Percentiles rank a stretch among this genome's conserved stretches.
These are phyloP conservation scores for Physaria fendleri DNA, from an alignment of 345 rosid species.

Conservation along the genomic window DNA sequence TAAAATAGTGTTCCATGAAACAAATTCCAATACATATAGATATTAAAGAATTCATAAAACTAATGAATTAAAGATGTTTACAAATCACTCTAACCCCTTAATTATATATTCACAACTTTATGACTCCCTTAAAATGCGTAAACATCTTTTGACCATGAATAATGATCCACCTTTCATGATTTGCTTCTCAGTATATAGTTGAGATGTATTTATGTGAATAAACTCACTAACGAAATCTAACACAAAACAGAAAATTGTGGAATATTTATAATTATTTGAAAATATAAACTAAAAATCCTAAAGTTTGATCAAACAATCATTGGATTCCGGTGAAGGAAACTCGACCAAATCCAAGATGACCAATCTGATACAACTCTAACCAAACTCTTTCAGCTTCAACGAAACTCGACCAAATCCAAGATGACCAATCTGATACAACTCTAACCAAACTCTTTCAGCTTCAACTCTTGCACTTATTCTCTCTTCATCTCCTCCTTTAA, in stretches of 20 bases:
- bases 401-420: constrained; percentile 89
- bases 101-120: too few species aligned
- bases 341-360: constrained; percentile 87
- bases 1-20: too few species aligned
- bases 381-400: constrained; percentile 60
- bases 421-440: constrained; percentile 71
- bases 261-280: constrained; percentile 3
- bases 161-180: too few species aligned
- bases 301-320: neutral
- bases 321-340: constrained; percentile 60
- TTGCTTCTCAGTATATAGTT: neutral
- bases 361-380: constrained; percentile 72
- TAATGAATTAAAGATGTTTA: too few species aligned
- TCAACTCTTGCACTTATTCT: constrained; percentile 42
- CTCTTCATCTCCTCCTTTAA: constrained; percentile 20
- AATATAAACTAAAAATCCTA: neutral
- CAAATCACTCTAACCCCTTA: too few species aligned
- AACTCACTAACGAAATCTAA: neutral
- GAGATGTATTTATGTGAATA: neutral
- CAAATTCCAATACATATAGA: too few species aligned
- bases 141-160: too few species aligned
- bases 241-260: neutral
- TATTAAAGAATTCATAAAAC: too few species aligned
- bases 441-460: constrained; percentile 68
- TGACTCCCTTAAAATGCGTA: too few species aligned